phyloP scores from a whole-genome alignment of 2,329 filamentous ascomycete species.

The Botrytis elliptica region DNA sequence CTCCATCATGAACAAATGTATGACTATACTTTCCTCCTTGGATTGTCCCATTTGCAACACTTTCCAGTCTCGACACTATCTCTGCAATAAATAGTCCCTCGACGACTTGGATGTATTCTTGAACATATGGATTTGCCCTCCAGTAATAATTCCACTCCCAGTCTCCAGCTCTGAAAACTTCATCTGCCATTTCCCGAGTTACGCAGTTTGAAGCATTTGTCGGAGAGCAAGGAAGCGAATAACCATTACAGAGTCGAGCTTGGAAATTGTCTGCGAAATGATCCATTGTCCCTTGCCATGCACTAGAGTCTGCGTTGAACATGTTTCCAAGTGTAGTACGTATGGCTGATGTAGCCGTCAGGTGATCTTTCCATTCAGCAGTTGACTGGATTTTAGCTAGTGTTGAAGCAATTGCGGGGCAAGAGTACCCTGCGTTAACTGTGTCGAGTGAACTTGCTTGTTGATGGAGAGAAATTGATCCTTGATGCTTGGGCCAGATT shows the following conservation, averaged over 20 bases:
- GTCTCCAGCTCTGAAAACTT: constrained; percentile 44
- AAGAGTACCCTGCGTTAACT: constrained; percentile 41
- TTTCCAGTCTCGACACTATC: constrained; percentile 38
- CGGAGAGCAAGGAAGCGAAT: constrained; percentile 40
- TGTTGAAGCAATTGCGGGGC: constrained; percentile 32
- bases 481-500: constrained; percentile 40
- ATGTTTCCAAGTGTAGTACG: constrained; percentile 38
- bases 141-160: constrained; percentile 46
- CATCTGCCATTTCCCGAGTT: constrained; percentile 38
- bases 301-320: constrained; percentile 36
- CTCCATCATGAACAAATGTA: constrained; percentile 43
- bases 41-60: constrained; percentile 32
- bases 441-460: constrained; percentile 41
- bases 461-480: constrained; percentile 41
- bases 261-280: constrained; percentile 45
- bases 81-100: constrained; percentile 43
- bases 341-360: constrained; percentile 38
- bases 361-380: constrained; percentile 40
- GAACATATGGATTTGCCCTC: constrained; percentile 39
- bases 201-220: constrained; percentile 38
- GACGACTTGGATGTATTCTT: constrained; percentile 41
- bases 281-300: constrained; percentile 42
- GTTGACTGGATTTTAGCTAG: constrained; percentile 37
- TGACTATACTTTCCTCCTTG: constrained; percentile 32
- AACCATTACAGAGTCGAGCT: constrained; percentile 43